Evolutionary conservation across 768 basidiomycete species (phyloP).

Genomic region (Leccinum olivaceopallidum): DNA sequence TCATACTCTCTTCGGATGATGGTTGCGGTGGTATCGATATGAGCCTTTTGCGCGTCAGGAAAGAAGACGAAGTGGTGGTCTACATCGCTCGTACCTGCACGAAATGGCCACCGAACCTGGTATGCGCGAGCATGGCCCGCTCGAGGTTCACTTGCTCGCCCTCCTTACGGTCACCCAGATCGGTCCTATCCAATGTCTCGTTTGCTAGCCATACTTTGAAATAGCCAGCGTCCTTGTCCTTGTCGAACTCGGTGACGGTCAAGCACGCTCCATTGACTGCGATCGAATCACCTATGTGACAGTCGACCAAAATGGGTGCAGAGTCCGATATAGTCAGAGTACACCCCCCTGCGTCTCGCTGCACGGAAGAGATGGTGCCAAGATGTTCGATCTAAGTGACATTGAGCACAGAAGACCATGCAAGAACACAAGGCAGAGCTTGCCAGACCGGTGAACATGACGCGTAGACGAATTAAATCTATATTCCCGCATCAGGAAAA

Average conservation of each 20-base stretch:
- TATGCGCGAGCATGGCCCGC: slow-evolving; percentile 91
- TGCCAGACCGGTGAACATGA: slow-evolving; percentile 83
- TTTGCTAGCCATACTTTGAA: slow-evolving; percentile 97
- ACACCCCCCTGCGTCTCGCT: slow-evolving; percentile 73
- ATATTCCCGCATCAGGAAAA: slow-evolving; percentile 3
- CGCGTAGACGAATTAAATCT: neutral
- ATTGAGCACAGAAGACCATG: slow-evolving; percentile 8
- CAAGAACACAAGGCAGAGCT: slow-evolving; percentile 24
- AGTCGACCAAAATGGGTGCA: slow-evolving; percentile 78
- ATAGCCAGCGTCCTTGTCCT: slow-evolving; percentile 61
- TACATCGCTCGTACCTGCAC: slow-evolving; percentile 71
- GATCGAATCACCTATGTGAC: slow-evolving; percentile 92
- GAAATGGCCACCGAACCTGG: slow-evolving; percentile 94
- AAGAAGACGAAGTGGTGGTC: neutral
- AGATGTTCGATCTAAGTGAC: slow-evolving; percentile 81
- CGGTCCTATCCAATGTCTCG: slow-evolving; percentile 89
- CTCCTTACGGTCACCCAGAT: slow-evolving; percentile 79
- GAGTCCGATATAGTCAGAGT: slow-evolving; percentile 75
- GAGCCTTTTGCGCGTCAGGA: slow-evolving; percentile 56
- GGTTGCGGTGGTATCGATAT: slow-evolving; percentile 88
- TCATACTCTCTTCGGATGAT: slow-evolving; percentile 66
- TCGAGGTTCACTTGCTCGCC: slow-evolving; percentile 90
- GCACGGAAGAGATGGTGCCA: slow-evolving; percentile 68
- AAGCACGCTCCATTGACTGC: slow-evolving; percentile 87
- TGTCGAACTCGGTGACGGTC: slow-evolving; percentile 86